phyloP scores from a whole-genome alignment of 202 grass and related monocot species.

The Bolboschoenoplectus hybrid region DNA sequence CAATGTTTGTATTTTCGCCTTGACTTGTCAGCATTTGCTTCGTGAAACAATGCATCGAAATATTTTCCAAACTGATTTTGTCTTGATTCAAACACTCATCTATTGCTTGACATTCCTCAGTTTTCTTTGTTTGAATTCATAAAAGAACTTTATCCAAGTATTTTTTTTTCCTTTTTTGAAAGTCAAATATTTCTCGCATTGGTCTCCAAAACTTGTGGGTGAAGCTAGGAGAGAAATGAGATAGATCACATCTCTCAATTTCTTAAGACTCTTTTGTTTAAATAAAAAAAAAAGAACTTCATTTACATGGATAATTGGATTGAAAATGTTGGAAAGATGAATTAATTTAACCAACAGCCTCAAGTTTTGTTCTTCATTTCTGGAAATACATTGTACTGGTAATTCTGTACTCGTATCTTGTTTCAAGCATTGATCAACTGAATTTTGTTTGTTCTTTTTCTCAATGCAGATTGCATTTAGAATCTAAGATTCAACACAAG shows the following conservation, averaged over 20 bases:
- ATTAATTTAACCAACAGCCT: background rate
- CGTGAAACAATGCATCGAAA: background rate
- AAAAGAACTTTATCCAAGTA: background rate
- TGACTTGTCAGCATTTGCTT: background rate
- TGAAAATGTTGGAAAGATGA: background rate
- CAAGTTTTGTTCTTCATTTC: background rate
- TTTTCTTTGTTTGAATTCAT: constrained; percentile 4
- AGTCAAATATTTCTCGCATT: background rate
- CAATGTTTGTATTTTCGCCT: background rate
- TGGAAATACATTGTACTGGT: background rate
- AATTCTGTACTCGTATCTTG: background rate
- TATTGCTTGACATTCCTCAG: background rate
- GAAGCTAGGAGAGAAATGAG: background rate
- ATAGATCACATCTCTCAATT: background rate
- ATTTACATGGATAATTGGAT: background rate
- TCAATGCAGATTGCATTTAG: constrained; percentile 14
- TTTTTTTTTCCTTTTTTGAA: background rate
- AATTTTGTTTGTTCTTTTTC: background rate
- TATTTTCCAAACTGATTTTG: background rate
- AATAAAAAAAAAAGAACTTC: no score
- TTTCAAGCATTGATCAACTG: background rate
- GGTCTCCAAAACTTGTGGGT: background rate
- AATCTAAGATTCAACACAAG: background rate
- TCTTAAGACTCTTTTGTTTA: no score
- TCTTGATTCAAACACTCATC: background rate